Percentiles rank a stretch among this genome's conserved stretches.
Conservation (phyloP, 352 stramenopile genomes). For the Phytophthora cactorum region DNA sequence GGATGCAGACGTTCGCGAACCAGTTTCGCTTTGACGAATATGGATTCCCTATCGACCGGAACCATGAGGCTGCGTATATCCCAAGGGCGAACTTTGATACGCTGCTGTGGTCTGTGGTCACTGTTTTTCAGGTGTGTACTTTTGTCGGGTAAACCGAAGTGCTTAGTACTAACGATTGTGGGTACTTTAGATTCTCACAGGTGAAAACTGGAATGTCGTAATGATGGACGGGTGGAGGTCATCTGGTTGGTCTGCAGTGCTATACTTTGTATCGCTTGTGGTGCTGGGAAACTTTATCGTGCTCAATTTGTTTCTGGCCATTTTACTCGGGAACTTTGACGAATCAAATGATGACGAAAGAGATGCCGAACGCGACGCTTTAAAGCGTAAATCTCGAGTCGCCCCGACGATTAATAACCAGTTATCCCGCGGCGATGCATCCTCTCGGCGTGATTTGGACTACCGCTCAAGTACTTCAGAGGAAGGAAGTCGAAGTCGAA, state of each 20-base stretch:
- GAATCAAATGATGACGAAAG: constrained; percentile 65
- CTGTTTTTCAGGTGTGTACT: constrained; percentile 63
- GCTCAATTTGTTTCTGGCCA: constrained; percentile 93
- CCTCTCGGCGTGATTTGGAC: constrained; percentile 22
- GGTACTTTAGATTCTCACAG: constrained; percentile 81
- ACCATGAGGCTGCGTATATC: constrained; percentile 42
- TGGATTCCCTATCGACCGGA: constrained; percentile 49
- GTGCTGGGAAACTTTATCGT: constrained; percentile 91
- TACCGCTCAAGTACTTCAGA: constrained; percentile 18
- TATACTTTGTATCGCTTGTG: constrained; percentile 89
- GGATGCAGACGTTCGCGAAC: constrained; percentile 94
- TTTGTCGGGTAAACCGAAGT: no score
- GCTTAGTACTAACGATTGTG: not conserved
- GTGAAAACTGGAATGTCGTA: constrained; percentile 93
- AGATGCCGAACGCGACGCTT: constrained; percentile 42
- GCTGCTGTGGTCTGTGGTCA: constrained; percentile 72
- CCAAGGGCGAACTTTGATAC: constrained; percentile 73
- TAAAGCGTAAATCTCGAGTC: constrained; percentile 42
- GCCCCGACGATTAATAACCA: constrained; percentile 19
- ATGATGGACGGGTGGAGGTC: constrained; percentile 90
- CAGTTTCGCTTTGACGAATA: constrained; percentile 88
- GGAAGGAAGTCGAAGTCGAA: constrained; percentile 16
- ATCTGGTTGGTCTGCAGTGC: constrained; percentile 52
- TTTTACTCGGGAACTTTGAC: constrained; percentile 91
- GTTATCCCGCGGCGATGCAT: constrained; percentile 11